Percentiles rank a stretch among this genome's conserved stretches.
Conservation (phyloP, 2,329 filamentous ascomycete species). For the Gaeumannomyces sp. region DNA sequence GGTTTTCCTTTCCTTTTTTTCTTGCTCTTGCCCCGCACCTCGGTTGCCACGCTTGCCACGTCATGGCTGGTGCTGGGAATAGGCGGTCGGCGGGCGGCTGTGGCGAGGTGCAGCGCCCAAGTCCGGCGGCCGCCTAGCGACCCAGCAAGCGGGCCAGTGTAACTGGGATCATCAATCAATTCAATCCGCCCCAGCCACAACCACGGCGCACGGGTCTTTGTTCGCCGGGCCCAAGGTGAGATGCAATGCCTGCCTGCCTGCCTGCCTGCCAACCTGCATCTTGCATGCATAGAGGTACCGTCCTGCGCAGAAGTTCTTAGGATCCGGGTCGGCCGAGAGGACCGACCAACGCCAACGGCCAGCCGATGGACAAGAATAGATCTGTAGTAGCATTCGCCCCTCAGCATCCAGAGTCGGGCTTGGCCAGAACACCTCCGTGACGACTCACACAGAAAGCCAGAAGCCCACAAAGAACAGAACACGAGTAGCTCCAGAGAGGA, state of each 20-base stretch:
- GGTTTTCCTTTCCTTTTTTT: no score
- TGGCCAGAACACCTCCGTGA: not conserved
- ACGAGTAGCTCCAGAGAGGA: not conserved
- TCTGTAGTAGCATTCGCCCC: not conserved
- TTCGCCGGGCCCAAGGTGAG: not conserved
- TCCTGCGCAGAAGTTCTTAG: not conserved
- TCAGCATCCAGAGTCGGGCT: no score
- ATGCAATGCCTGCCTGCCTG: not conserved
- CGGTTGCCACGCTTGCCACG: not conserved
- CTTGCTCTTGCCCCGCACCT: not conserved
- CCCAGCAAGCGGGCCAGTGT: not conserved
- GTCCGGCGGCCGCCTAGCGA: conserved; percentile 1
- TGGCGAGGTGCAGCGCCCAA: conserved; percentile 9
- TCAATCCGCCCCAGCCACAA: not conserved
- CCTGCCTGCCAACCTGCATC: no score
- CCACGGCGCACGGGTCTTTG: not conserved
- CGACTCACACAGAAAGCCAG: not conserved
- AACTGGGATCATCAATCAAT: not conserved
- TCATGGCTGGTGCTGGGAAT: not conserved
- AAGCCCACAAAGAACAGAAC: not conserved
- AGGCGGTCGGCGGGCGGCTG: not conserved
- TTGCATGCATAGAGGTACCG: no score
- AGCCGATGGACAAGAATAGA: not conserved
- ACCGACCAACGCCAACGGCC: not conserved
- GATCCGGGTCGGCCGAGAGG: not conserved